A percentile compares a stretch with the other conserved stretches of the same genome.
Conservation (phyloP, 2,329 filamentous ascomycete genomes). For the Colletotrichum lindemuthianum region DNA sequence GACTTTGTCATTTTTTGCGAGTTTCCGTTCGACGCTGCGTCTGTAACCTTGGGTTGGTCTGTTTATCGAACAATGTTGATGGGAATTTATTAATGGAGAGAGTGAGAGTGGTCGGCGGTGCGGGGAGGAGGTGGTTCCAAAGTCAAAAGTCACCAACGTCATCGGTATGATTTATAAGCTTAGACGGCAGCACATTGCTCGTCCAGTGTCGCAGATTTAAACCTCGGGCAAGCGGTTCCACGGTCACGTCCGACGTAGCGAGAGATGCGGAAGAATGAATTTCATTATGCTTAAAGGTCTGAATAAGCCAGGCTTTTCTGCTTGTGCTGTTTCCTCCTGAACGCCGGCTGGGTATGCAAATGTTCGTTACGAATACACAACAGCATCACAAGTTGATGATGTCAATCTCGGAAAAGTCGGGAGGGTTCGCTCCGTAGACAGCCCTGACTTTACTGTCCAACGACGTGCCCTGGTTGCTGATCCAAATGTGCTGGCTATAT, state of each 20-base stretch:
- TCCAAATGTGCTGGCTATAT: constrained; percentile 86
- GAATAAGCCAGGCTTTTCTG: neutral
- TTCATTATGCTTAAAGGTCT: no score
- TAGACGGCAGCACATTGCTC: neutral
- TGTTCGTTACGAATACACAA: constrained; percentile 18
- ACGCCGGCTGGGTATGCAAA: constrained; percentile 33
- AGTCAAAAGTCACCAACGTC: constrained; percentile 21
- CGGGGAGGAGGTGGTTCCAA: constrained; percentile 1
- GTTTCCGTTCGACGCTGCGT: neutral
- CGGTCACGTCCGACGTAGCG: no score
- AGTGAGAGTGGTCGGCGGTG: neutral
- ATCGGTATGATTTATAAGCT: constrained; percentile 35
- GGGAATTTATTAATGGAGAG: neutral
- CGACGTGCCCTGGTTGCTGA: constrained; percentile 91
- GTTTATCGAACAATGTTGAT: constrained; percentile 1
- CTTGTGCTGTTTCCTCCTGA: constrained; percentile 18
- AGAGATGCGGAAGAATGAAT: no score
- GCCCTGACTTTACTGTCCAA: constrained; percentile 85
- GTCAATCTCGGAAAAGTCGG: constrained; percentile 89
- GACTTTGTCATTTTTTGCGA: constrained; percentile 35
- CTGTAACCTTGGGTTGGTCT: neutral
- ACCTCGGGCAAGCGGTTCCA: no score
- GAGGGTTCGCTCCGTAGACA: constrained; percentile 85
- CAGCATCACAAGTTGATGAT: constrained; percentile 75
- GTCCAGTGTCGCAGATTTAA: neutral